A percentile compares a stretch with the other conserved stretches of the same genome.
These are phyloP conservation scores for Trichoderma atroviride DNA, from an alignment of 2,329 filamentous ascomycete species.

Conservation along the genomic window DNA sequence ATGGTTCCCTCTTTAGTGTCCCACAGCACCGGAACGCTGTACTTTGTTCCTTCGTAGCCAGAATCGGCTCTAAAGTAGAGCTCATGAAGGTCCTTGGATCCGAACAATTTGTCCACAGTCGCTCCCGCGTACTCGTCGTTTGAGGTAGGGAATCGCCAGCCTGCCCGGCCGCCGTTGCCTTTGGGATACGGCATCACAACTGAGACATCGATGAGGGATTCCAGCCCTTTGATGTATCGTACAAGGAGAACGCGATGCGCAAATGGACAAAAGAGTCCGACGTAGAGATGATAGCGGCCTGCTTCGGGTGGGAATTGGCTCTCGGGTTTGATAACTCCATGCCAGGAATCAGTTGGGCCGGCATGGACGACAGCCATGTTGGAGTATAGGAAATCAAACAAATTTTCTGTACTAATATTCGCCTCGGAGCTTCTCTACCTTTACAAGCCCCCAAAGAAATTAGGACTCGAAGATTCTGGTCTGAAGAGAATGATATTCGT, in stretches of 20 bases:
- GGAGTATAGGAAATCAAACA: background rate
- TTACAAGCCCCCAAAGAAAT: no score
- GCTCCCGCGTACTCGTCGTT: conserved; percentile 59
- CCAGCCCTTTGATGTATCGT: conserved; percentile 71
- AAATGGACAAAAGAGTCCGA: conserved; percentile 64
- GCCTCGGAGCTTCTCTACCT: background rate
- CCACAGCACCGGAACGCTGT: conserved; percentile 74
- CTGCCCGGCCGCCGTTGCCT: conserved; percentile 65
- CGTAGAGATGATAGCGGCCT: conserved; percentile 63
- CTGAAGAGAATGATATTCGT: background rate
- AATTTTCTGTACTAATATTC: no score
- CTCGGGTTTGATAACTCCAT: conserved; percentile 29
- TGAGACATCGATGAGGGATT: conserved; percentile 66
- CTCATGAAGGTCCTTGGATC: conserved; percentile 66
- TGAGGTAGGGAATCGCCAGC: conserved; percentile 60
- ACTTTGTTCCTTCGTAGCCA: conserved; percentile 65
- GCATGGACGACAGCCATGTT: conserved; percentile 29
- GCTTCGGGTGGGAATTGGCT: conserved; percentile 57
- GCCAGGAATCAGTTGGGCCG: conserved; percentile 34
- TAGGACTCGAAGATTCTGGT: background rate
- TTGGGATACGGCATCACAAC: conserved; percentile 69
- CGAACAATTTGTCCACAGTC: conserved; percentile 65
- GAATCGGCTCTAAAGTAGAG: conserved; percentile 71
- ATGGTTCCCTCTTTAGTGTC: conserved; percentile 69
- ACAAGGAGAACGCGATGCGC: conserved; percentile 74